Evolutionary conservation across 2,329 filamentous ascomycete genomes (phyloP), one percentile per base, ranked within the genome.

Genomic region (Didymella pomorum): DNA sequence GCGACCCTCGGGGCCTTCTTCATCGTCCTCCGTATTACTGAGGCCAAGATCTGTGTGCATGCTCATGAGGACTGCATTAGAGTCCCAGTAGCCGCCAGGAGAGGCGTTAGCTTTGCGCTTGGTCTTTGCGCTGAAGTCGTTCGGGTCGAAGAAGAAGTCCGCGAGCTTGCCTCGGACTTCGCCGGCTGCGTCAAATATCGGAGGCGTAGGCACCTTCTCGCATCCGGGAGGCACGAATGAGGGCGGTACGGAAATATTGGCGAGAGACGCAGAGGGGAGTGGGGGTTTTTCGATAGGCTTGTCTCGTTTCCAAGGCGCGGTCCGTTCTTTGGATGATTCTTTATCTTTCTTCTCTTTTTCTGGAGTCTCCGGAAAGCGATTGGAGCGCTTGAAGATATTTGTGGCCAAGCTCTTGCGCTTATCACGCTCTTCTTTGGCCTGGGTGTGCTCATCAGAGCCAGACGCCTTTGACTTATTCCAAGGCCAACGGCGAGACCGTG

Each of bases 41-140:
- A 49, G 43, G 7, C 43, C 33, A 23, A 69, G 60, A n/a, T 67
- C 62, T 1, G 56, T 59, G 14, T 60, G 50, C 43, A 70, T 61
- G n/a, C 70, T 66, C 74, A 77, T 77, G 20, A 77, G 61, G 12
- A 77, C 43, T 0, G 70, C 69, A 47, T 77, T 72, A 9, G 73
- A 76, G 49, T 77, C 73, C 75, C 75, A 77, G 28, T 69, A 53
- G 6, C 73, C 70, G 12, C 60, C 63, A 10, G 66, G 57, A 5
- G 56, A 57, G 3, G 58, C 16, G 25, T 50, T 58, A 6, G 55
- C 23, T n/a, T 61, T 68, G 16, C 61, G 54, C 23, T 43, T 52
- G 5, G 50, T 43, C 26, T 45, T 52, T 5, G 52, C 45, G 25
- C 18, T n/a, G 20, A 56, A 46, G n/a, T 52, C 54, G 20, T 68